Base-by-base conservation (phyloP, 768 basidiomycete species). In the Cyathus striatus region DNA sequence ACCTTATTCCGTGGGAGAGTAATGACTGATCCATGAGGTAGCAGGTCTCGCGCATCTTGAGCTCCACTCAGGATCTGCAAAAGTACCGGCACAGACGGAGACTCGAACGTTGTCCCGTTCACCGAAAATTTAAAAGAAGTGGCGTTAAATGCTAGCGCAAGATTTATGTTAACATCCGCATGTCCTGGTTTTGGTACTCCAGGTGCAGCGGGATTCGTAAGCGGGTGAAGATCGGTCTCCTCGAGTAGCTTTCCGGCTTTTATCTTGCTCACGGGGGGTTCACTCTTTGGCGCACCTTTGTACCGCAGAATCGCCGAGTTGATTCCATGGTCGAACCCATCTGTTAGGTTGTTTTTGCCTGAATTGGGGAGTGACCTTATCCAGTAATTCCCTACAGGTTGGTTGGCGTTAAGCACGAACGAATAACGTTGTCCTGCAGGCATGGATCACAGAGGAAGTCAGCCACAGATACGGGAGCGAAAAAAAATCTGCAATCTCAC, bases 51-150 rank as follows among this genome's bases (percentile, higher is more conserved):
- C 0, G 79, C 67, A 14, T 64, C 61, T 24, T 58, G 59, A 4
- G 72, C 71, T 0, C 81, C 81, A 39, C 73, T 79, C 25, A 83
- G 52, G 27, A 81, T 75, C 48, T 83, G 81, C 13, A 81, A 67
- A 9, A 83, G 66, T 10, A 79, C 70, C 0, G 81, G 79, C 0
- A 70, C 59, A 0, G 64, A 61, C 0, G 79, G 78, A 1, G 65
- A 54, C 5, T 30, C 32, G 45, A 61, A 72, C 2, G 50, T 38
- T 0, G 48, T 55, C 2, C 59, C 58, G 40, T 72, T 70, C 23
- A 69, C 50, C 1, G 36, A 49, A 46, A 62, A 66, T 16, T 43
- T 41, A 10, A 39, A 27, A 5, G 32, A 33, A 14, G 26, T 30
- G 36, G 13, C 3, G 18, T 51, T 44, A 40, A 59, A 54, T 4